Base-by-base conservation (phyloP, 179 eudicot species). In the Silene vulgaris region DNA sequence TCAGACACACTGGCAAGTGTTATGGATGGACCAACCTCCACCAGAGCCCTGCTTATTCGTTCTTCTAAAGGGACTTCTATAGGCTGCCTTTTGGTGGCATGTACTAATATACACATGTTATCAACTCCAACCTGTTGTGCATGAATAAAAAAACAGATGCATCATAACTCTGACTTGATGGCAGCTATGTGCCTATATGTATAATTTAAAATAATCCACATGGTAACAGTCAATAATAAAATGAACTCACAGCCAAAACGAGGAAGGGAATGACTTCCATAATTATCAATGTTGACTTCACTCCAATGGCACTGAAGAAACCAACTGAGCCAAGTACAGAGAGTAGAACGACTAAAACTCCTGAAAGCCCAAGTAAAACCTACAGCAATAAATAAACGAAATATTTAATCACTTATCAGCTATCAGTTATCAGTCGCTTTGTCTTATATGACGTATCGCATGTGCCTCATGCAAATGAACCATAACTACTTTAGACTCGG, bases 231-330 rank as follows among this genome's bases (percentile, higher is more conserved):
- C 21, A 21, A 21, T 67, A 62, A 32, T 50, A 28, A 17, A 74
- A 35, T 20, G 19, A 40, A 85, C 99, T 89, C 85, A 96, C 99
- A 60, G 99, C 97, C 82, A 96, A 84, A 81, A 93, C 99, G 64
- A 96, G 96, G 80, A 96, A 96, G 48, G 99, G 99, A 70, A 96
- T 96, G 90, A 96, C 99, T 92, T 96, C 99, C 99, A 93, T 88
- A 50, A 96, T 96, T 80, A 96, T 93, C 62, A 96, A 88, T 28
- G 99, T 96, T 75, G 99, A 96, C 75, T 96, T 96, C 80, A 96
- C 87, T 77, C 97, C 97, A 40, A 96, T 60, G 63, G 97, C 96
- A 85, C 99, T 96, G 89, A 96, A 96, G 81, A 96, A 85, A 11
- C 97, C 97, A 82, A 93, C 97, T 64, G 99, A 96, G 67, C 93